Evolutionary conservation across 2,329 filamentous ascomycete species (phyloP).

Genomic region (Aureobasidium sp.): DNA sequence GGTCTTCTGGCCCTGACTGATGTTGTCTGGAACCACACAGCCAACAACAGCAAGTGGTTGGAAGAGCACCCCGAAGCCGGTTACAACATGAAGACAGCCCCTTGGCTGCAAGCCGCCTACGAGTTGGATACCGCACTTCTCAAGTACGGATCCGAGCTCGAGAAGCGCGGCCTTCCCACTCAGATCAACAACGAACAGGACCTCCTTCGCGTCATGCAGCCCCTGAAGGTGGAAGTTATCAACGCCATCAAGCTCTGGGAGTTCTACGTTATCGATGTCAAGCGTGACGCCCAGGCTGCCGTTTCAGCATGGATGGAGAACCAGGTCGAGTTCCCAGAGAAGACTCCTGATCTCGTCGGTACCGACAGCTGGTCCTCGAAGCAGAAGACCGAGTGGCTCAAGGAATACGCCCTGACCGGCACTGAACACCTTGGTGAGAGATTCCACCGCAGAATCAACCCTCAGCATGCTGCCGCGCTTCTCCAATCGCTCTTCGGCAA

Average conservation of each 20-base stretch:
- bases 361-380: conserved; percentile 49
- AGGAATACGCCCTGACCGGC: conserved; percentile 60
- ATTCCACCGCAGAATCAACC: conserved; percentile 63
- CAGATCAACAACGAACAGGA: conserved; percentile 64
- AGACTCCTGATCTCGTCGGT: conserved; percentile 42
- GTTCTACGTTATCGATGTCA: conserved; percentile 78
- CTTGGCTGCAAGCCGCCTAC: conserved; percentile 57
- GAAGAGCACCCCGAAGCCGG: conserved; percentile 90
- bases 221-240: conserved; percentile 72
- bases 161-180: conserved; percentile 63
- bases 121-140: conserved; percentile 71
- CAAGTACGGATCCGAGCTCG: conserved; percentile 53
- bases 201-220: conserved; percentile 72
- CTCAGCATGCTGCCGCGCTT: conserved; percentile 60
- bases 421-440: conserved; percentile 71
- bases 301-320: conserved; percentile 64
- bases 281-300: conserved; percentile 59
- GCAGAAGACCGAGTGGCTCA: conserved; percentile 56
- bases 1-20: conserved; percentile 84
- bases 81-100: conserved; percentile 87
- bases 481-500: conserved; percentile 61
- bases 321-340: conserved; percentile 46
- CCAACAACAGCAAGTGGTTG: conserved; percentile 90
- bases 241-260: conserved; percentile 78
- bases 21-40: conserved; percentile 97